These are phyloP conservation scores for Macrophomina pseudophaseolina DNA, from an alignment of 2,329 filamentous ascomycete genomes.

Conservation along the genomic window DNA sequence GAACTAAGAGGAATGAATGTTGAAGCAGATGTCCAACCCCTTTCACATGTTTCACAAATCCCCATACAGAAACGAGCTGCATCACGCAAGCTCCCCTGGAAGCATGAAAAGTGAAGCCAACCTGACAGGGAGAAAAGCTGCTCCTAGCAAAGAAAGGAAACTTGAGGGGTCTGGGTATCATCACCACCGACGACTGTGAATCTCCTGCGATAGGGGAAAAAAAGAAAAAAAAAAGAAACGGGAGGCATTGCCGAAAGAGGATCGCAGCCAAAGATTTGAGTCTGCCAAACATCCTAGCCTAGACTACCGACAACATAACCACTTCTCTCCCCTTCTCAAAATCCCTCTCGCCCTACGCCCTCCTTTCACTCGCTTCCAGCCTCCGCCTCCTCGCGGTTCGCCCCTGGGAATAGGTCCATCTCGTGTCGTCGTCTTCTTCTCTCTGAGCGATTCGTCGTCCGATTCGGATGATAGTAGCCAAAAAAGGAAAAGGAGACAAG, in stretches of 20 bases:
- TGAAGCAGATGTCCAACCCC: not conserved
- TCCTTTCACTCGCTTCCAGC: conserved; percentile 28
- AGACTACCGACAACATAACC: conserved; percentile 28
- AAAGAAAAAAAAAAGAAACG: not conserved
- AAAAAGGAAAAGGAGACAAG: conserved; percentile 26
- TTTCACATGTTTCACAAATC: not conserved
- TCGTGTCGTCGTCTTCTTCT: conserved; percentile 4
- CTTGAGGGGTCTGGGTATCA: conserved; percentile 13
- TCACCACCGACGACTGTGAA: conserved; percentile 12
- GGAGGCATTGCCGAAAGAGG: conserved; percentile 16
- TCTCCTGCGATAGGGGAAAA: not conserved
- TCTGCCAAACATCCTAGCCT: conserved; percentile 29
- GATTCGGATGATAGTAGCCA: conserved; percentile 25
- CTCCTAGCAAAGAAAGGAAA: conserved; percentile 1
- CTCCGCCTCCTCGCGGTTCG: conserved; percentile 26
- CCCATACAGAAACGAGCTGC: not conserved
- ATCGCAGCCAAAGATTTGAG: conserved; percentile 26
- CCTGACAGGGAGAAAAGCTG: not conserved
- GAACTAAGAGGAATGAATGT: not conserved
- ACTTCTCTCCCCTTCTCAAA: conserved; percentile 28
- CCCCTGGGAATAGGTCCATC: conserved; percentile 17
- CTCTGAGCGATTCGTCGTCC: conserved; percentile 14
- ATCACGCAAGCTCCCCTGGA: not conserved
- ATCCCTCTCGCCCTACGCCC: conserved; percentile 27
- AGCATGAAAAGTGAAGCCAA: not conserved